Conservation (phyloP, 1,139 yeast genomes). For the Yamadazyma sp. region DNA sequence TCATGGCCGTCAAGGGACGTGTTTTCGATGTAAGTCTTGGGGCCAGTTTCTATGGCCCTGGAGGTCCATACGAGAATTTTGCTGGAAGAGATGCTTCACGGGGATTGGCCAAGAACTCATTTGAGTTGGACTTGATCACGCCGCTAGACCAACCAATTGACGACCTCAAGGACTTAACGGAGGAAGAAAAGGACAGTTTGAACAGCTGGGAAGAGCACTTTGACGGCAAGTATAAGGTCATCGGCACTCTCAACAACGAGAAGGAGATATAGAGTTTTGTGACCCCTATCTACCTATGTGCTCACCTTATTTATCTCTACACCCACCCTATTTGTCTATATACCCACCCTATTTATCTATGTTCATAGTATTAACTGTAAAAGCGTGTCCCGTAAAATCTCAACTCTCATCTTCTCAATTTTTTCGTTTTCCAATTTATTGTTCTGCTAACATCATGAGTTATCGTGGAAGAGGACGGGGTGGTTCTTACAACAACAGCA, state of each 20-base stretch:
- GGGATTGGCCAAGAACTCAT: slow-evolving; percentile 88
- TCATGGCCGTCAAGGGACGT: slow-evolving; percentile 78
- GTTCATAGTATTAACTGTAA: not conserved
- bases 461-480: slow-evolving; percentile 47
- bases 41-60: slow-evolving; percentile 89
- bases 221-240: slow-evolving; percentile 69
- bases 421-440: not conserved
- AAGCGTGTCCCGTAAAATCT: not conserved
- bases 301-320: not conserved
- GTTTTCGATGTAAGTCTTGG: slow-evolving; percentile 87
- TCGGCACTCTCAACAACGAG: slow-evolving; percentile 40
- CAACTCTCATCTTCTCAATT: not conserved
- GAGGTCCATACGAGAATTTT: slow-evolving; percentile 92
- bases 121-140: slow-evolving; percentile 62
- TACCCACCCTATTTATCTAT: no score
- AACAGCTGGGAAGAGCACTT: slow-evolving; percentile 88
- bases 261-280: slow-evolving; percentile 2
- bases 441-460: slow-evolving; percentile 26
- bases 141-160: slow-evolving; percentile 75
- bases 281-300: not conserved
- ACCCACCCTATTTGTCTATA: no score
- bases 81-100: slow-evolving; percentile 97
- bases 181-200: slow-evolving; percentile 65
- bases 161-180: slow-evolving; percentile 56
- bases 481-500: slow-evolving; percentile 8